phyloP scores from a whole-genome alignment of 1,284 basidiomycete genomes.

The Cryptococcus jaspeensis region DNA sequence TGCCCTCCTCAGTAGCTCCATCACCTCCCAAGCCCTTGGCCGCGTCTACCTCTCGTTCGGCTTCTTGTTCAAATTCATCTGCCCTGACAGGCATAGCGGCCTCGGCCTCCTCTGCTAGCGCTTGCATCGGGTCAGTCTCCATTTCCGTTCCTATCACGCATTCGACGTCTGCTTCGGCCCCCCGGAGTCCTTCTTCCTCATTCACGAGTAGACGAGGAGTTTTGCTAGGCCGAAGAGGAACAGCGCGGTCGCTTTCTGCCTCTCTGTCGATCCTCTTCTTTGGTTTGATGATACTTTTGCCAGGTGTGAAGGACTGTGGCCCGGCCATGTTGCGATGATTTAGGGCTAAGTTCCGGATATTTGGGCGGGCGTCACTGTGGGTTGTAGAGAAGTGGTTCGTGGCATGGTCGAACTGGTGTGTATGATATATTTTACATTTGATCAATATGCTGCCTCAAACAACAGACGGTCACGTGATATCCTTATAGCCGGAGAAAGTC shows the following conservation, averaged over 20 bases:
- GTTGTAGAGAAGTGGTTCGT: no score
- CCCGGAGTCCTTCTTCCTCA: slow-evolving; percentile 15
- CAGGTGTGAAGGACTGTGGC: no score
- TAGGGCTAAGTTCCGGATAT: no score
- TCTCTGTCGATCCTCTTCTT: slow-evolving; percentile 19
- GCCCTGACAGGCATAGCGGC: slow-evolving; percentile 63
- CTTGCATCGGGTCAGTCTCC: slow-evolving; percentile 28
- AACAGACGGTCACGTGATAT: slow-evolving; percentile 8
- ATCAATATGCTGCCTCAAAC: no score
- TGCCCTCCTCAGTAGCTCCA: slow-evolving; percentile 60
- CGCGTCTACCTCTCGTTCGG: slow-evolving; percentile 80
- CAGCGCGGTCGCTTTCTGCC: slow-evolving; percentile 1
- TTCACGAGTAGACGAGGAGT: slow-evolving; percentile 19
- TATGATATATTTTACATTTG: no score
- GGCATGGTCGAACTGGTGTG: no score
- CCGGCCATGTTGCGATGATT: no score
- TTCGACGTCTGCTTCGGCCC: slow-evolving; percentile 8
- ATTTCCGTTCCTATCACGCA: background rate
- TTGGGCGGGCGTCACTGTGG: no score
- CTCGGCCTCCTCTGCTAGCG: slow-evolving; percentile 21
- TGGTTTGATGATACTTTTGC: no score
- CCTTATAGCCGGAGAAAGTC: slow-evolving; percentile 2
- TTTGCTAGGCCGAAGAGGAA: slow-evolving; percentile 22
- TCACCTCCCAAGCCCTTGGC: slow-evolving; percentile 67
- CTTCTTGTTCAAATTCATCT: slow-evolving; percentile 86